Percentiles rank a stretch among this genome's conserved stretches.
phyloP scores from a whole-genome alignment of 1,284 basidiomycete species.

The Cryptococcus maquisensis region DNA sequence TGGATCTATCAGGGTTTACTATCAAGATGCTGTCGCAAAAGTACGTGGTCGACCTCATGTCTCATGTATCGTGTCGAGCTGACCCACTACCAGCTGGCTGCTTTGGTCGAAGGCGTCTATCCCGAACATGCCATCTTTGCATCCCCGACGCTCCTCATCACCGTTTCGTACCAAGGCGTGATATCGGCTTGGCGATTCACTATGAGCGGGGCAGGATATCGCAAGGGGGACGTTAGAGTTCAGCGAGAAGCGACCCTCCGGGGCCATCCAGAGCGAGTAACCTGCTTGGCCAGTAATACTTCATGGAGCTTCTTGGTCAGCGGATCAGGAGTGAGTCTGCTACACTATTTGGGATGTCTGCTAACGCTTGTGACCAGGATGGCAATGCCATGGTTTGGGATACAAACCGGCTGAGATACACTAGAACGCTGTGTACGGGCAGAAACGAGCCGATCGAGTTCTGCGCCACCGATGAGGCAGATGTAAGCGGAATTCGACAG shows the following conservation, averaged over 20 bases:
- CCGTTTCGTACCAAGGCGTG: slow-evolving; percentile 69
- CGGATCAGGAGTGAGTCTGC: slow-evolving; percentile 57
- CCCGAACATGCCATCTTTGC: slow-evolving; percentile 73
- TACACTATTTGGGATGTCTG: neutral
- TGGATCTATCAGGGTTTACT: slow-evolving; percentile 34
- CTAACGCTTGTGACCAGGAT: slow-evolving; percentile 50
- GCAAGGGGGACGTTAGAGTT: slow-evolving; percentile 38
- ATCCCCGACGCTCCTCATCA: slow-evolving; percentile 65
- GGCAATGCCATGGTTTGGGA: slow-evolving; percentile 88
- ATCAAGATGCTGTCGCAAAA: slow-evolving; percentile 56
- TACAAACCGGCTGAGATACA: slow-evolving; percentile 73
- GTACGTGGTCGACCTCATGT: slow-evolving; percentile 44
- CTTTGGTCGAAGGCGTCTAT: slow-evolving; percentile 68
- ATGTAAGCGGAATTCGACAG: slow-evolving; percentile 54
- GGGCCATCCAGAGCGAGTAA: slow-evolving; percentile 65
- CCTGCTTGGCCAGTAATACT: slow-evolving; percentile 68
- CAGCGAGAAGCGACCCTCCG: slow-evolving; percentile 69
- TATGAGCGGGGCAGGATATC: slow-evolving; percentile 29
- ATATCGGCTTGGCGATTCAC: slow-evolving; percentile 70
- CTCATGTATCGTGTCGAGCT: slow-evolving; percentile 9
- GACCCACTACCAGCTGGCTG: slow-evolving; percentile 55
- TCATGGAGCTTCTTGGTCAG: slow-evolving; percentile 80
- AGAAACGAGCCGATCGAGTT: slow-evolving; percentile 58
- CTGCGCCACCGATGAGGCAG: slow-evolving; percentile 77
- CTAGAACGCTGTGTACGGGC: slow-evolving; percentile 68